Evolutionary conservation across 192 early-diverging fungal species (phyloP).

Genomic region (Coemansia sp.): DNA sequence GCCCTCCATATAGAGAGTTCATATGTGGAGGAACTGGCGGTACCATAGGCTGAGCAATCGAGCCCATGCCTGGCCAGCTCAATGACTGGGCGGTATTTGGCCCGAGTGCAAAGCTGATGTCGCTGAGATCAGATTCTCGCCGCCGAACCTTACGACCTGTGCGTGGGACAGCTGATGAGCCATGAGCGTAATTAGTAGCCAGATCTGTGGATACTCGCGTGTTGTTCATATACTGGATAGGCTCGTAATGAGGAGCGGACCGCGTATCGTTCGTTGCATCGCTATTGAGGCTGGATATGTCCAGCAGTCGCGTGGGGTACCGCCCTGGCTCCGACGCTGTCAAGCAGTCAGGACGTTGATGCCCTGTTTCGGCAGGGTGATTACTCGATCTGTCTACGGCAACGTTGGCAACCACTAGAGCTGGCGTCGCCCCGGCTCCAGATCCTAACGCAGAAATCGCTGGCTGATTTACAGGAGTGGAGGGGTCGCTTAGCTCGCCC

Average conservation of each 20-base stretch:
- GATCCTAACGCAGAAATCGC: too few relatives aligned
- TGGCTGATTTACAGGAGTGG: background rate
- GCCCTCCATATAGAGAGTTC: conserved; percentile 34
- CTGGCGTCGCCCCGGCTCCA: too few relatives aligned
- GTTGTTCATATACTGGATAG: conserved; percentile 25
- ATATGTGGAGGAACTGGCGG: conserved; percentile 32
- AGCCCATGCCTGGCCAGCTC: background rate
- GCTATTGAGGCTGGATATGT: conserved; percentile 16
- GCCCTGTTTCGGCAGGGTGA: background rate
- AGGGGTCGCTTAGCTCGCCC: background rate
- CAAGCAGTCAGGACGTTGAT: background rate
- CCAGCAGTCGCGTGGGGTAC: background rate
- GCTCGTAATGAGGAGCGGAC: conserved; percentile 12
- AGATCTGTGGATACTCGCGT: conserved; percentile 18
- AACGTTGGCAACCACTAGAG: background rate
- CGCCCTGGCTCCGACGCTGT: background rate
- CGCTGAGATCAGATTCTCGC: conserved; percentile 25
- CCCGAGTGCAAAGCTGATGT: conserved; percentile 5
- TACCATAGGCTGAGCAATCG: conserved; percentile 27
- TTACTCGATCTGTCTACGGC: background rate
- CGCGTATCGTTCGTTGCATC: conserved; percentile 23
- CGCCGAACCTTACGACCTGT: background rate
- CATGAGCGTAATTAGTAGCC: background rate
- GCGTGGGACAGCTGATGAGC: background rate
- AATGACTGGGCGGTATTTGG: background rate